Evolutionary conservation across 2,329 filamentous ascomycete species (phyloP).

Genomic region (Penicillium glabrum): DNA sequence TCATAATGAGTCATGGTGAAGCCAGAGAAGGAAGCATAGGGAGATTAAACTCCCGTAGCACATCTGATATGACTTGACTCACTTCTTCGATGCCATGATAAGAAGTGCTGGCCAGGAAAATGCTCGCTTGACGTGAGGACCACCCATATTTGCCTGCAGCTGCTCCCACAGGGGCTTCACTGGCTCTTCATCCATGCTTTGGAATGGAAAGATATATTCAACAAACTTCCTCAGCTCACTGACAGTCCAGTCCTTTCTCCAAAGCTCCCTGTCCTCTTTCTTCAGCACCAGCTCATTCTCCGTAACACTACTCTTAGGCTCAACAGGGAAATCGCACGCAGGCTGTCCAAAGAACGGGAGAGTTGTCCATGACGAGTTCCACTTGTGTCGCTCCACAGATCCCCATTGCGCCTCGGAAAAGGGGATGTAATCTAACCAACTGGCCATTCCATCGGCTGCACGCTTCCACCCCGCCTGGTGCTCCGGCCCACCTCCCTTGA

Average conservation of each 20-base stretch:
- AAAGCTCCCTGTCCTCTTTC: not conserved
- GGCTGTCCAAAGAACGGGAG: not conserved
- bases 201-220: not conserved
- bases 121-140: not conserved
- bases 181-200: not conserved
- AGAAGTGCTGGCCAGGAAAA: not conserved
- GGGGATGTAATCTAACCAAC: not conserved
- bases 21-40: no score
- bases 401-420: not conserved
- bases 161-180: not conserved
- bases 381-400: not conserved
- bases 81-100: not conserved
- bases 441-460: not conserved
- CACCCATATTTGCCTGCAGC: not conserved
- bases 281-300: not conserved
- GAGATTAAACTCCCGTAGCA: no score
- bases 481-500: not conserved
- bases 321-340: not conserved
- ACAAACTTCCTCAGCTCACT: not conserved
- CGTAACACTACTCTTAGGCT: not conserved
- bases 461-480: not conserved
- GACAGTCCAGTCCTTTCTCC: not conserved
- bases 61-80: no score
- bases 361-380: not conserved
- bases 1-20: no score